Base-by-base conservation (phyloP, 2,329 filamentous ascomycete genomes). In the Pestalotiopsis sp. region DNA sequence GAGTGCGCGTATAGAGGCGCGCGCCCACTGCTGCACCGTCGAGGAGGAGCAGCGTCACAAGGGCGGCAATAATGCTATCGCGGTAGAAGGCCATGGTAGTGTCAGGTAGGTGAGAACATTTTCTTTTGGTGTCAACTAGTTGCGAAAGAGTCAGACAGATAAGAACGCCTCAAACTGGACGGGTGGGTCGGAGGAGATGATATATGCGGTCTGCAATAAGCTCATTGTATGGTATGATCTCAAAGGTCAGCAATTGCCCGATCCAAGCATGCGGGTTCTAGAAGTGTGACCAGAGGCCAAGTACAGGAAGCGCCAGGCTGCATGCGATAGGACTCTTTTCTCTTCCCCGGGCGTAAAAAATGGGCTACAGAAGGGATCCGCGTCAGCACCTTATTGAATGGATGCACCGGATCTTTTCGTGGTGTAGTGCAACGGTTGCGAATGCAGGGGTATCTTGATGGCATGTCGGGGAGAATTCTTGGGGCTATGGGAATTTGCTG, bases 1-100 rank as follows among this genome's bases (percentile, higher is more conserved):
- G 73, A 11, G 72, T 75, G 20, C 78, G 76, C 6, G 78, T 76
- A 66, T 76, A 78, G 38, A 78, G 64, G 25, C 77, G 75, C 9
- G 71, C 69, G 31, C 68, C 71, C 38, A 79, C 70, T 52, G 73
- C 74, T 20, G 70, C 27, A 3, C 67, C 72, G 66, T 79, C 72
- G 2, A 78, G 62, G 2, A 76, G 41, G 1, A 79, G 67, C 65
- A 79, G 77, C 23, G 75, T 68, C 31, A 70, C 68, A 70, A 75
- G 75, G 20, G 74, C 74, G 11, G 72, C 75, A 36, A 76, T 68
- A 38, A 78, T 36, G 41, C 72, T 73, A 13, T 73, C 73, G 31
- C 72, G 70, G 25, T 69, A 69, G 49, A 40, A 63, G 4, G 61
- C n/a, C 68, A 69, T 69, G 12, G 11, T 9, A 31, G 2, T 59